Evolutionary conservation across 768 basidiomycete genomes (phyloP).

Genomic region (Asterophora parasitica): DNA sequence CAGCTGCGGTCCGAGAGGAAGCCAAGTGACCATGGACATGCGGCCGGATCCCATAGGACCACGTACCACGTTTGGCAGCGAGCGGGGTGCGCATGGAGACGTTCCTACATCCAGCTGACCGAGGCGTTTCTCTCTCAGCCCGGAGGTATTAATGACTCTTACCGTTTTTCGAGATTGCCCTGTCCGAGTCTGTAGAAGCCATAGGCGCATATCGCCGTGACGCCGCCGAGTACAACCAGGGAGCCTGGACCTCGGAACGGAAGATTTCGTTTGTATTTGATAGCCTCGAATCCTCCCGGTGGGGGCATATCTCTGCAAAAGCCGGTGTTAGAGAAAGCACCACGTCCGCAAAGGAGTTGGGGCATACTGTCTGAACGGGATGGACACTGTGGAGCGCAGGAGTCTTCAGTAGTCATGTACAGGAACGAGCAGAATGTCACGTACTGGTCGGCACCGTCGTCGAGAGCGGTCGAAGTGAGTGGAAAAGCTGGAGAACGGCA

Average conservation of each 20-base stretch:
- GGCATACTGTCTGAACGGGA: conserved; percentile 59
- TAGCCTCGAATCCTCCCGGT: conserved; percentile 82
- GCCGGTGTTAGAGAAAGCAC: conserved; percentile 18
- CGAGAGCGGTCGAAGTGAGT: conserved; percentile 3
- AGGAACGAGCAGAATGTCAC: not conserved
- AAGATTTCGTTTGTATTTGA: conserved; percentile 95
- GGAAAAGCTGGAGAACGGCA: not conserved
- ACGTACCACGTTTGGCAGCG: conserved; percentile 69
- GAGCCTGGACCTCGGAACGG: conserved; percentile 87
- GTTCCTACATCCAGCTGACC: conserved; percentile 67
- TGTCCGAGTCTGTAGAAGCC: conserved; percentile 90
- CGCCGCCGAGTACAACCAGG: conserved; percentile 78
- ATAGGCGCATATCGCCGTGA: conserved; percentile 79
- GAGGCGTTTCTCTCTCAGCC: conserved; percentile 10
- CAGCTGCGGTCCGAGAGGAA: conserved; percentile 36
- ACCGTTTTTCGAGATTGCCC: conserved; percentile 94
- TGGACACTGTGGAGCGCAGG: conserved; percentile 40
- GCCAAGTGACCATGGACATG: conserved; percentile 24
- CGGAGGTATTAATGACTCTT: conserved; percentile 19
- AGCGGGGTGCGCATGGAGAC: conserved; percentile 57
- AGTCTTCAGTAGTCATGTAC: not conserved
- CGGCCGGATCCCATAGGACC: conserved; percentile 62
- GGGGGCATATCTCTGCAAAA: conserved; percentile 89
- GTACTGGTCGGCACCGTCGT: not conserved
- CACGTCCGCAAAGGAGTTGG: conserved; percentile 23